Evolutionary conservation across 164 flowering plant species (phyloP), one percentile per base, ranked within the genome.

Genomic region (Kingdonia uniflora): DNA sequence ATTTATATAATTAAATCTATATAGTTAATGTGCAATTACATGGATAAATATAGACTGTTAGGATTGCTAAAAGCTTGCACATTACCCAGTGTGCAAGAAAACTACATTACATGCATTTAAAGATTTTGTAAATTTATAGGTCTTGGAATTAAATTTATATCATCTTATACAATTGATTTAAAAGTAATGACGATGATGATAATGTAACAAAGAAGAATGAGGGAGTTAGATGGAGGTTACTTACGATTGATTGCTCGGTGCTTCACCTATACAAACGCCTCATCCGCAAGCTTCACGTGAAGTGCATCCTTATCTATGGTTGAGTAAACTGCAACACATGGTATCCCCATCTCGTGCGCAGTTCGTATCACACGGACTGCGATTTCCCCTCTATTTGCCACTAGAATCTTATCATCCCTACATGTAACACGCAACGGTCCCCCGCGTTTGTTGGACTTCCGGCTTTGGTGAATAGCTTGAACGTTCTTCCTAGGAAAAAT

Each of bases 211-310:
- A 6, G 14, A 44, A 40, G 37, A 42, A 51, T 21, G 35, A 46
- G 37, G 26, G 20, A 25, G 21, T 6, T 45, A 39, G 44, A 52
- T 10, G 19, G 33, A 52, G 61, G 51, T 8, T 22, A 70, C 94
- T 80, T 75, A 92, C 99, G 97, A 92, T 59, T 88, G 97, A 60
- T 66, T 92, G 61, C 99, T 92, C 11, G 94, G 95, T 55, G 99
- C 99, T 81, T 92, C 99, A 56, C 99, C 99, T n/a, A 92, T 92
- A 74, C 99, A 92, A 59, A 92, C 14, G 96, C 71, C 64, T 88
- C 99, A 71, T 92, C 99, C 21, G 99, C 99, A 65, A 92, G 75
- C 57, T 87, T 83, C 59, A 92, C 99, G 54, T 92, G 99, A 58
- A 92, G 91, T 2, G 99, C 96, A 73, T 92, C 99, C 76, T 80